Evolutionary conservation across 768 basidiomycete genomes (phyloP).

Genomic region (Tephrocybe rancida): DNA sequence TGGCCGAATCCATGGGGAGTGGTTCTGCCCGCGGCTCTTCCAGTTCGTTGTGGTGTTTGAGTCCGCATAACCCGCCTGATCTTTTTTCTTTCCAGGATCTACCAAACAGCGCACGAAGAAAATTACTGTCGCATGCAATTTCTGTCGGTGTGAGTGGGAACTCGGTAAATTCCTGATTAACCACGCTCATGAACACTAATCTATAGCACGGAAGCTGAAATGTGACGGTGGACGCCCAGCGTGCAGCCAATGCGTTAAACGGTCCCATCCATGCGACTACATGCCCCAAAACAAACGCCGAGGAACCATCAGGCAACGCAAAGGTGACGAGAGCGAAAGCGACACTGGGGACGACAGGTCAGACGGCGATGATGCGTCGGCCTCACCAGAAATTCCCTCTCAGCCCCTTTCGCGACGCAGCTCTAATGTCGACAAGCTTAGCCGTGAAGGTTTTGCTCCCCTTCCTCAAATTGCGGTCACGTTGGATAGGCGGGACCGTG

Average conservation of each 20-base stretch:
- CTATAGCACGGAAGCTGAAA: constrained; percentile 81
- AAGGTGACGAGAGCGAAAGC: constrained; percentile 69
- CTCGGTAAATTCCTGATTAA: constrained; percentile 8
- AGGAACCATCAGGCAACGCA: constrained; percentile 55
- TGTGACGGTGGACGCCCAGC: constrained; percentile 86
- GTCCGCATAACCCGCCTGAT: constrained; percentile 6
- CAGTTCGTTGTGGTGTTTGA: constrained; percentile 37
- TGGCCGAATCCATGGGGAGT: constrained; percentile 40
- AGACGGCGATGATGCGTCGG: constrained; percentile 52
- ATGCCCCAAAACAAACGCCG: constrained; percentile 78
- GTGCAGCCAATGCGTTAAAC: constrained; percentile 80
- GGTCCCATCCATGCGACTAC: constrained; percentile 79
- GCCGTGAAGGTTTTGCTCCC: constrained; percentile 38
- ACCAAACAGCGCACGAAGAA: constrained; percentile 77
- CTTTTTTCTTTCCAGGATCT: constrained; percentile 41
- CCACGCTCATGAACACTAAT: constrained; percentile 19
- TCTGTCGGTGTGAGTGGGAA: constrained; percentile 76
- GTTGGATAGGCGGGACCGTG: constrained; percentile 52
- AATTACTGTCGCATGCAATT: constrained; percentile 89
- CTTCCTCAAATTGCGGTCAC: constrained; percentile 41
- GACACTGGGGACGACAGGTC: constrained; percentile 66
- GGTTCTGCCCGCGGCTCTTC: constrained; percentile 35
- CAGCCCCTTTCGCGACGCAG: constrained; percentile 49
- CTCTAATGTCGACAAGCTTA: constrained; percentile 48
- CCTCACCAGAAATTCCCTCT: constrained; percentile 59